A percentile compares a stretch with the other conserved stretches of the same genome.
Evolutionary conservation across 2,329 filamentous ascomycete genomes (phyloP).

Genomic region (Trichoderma endophyticum): DNA sequence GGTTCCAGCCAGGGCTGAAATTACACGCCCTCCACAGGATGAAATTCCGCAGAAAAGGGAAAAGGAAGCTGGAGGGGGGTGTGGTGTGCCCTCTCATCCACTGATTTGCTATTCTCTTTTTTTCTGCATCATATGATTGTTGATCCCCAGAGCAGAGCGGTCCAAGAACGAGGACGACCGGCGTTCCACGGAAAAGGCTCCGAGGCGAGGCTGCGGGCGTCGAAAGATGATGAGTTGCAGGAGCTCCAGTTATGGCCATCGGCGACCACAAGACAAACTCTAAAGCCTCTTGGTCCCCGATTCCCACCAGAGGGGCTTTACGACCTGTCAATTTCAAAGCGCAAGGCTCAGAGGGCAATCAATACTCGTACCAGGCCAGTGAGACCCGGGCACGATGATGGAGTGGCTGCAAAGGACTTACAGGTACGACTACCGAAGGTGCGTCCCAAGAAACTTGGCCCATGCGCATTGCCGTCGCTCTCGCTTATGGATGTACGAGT

Average conservation of each 20-base stretch:
- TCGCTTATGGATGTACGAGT: neutral
- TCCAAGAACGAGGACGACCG: neutral
- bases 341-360: neutral
- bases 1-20: conserved; percentile 15
- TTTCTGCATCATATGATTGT: conserved; percentile 4
- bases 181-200: neutral
- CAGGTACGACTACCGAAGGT: neutral
- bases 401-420: neutral
- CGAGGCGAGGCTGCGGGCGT: conserved; percentile 3
- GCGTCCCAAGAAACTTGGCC: neutral
- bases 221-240: neutral
- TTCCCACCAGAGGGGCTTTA: neutral
- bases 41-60: neutral
- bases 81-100: neutral
- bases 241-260: neutral
- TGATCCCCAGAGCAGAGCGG: neutral
- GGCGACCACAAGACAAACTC: conserved; percentile 2
- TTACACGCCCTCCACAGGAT: conserved; percentile 6
- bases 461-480: neutral
- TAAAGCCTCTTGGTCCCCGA: neutral
- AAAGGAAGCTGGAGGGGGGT: neutral
- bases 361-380: neutral
- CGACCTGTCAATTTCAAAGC: neutral
- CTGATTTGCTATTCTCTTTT: neutral
- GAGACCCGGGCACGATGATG: neutral